Evolutionary conservation across 2,329 filamentous ascomycete genomes (phyloP).

Genomic region (Tolypocladium tundrense): DNA sequence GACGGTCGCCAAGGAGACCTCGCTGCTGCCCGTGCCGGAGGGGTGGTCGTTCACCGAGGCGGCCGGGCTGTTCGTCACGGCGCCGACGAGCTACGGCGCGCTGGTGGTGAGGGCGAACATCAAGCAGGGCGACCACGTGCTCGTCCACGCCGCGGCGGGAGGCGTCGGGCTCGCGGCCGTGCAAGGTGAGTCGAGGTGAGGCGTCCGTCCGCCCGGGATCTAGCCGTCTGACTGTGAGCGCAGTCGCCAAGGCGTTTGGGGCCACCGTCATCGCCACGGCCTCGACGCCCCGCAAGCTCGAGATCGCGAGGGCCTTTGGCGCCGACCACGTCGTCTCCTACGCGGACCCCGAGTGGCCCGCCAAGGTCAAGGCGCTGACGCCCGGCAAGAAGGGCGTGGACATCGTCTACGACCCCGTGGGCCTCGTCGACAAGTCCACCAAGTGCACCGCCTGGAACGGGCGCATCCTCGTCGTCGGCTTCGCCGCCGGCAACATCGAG

Average conservation of each 20-base stretch:
- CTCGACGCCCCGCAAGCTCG: slow-evolving; percentile 67
- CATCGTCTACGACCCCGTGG: slow-evolving; percentile 91
- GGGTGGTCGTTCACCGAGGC: slow-evolving; percentile 81
- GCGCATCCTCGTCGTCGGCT: slow-evolving; percentile 77
- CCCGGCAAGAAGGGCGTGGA: slow-evolving; percentile 67
- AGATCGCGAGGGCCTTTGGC: slow-evolving; percentile 69
- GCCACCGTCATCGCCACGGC: slow-evolving; percentile 92
- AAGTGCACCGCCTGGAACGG: slow-evolving; percentile 95
- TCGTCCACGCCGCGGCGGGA: slow-evolving; percentile 86
- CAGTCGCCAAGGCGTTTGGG: slow-evolving; percentile 78
- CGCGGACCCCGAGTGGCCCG: slow-evolving; percentile 50
- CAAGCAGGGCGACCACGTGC: slow-evolving; percentile 71
- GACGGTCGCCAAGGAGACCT: slow-evolving; percentile 54
- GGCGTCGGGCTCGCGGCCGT: slow-evolving; percentile 88
- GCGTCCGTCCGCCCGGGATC: neutral
- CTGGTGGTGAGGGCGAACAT: slow-evolving; percentile 69
- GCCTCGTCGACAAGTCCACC: slow-evolving; percentile 74
- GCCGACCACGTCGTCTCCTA: slow-evolving; percentile 82
- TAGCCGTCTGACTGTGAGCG: neutral
- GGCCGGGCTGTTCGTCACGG: slow-evolving; percentile 83
- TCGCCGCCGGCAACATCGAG: slow-evolving; percentile 67
- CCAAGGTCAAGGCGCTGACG: slow-evolving; percentile 65
- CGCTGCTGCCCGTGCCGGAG: slow-evolving; percentile 62
- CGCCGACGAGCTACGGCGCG: slow-evolving; percentile 79
- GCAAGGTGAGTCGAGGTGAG: slow-evolving; percentile 40